These are phyloP conservation scores for Aschersonia sp. DNA, from an alignment of 2,329 filamentous ascomycete genomes.

Conservation along the genomic window DNA sequence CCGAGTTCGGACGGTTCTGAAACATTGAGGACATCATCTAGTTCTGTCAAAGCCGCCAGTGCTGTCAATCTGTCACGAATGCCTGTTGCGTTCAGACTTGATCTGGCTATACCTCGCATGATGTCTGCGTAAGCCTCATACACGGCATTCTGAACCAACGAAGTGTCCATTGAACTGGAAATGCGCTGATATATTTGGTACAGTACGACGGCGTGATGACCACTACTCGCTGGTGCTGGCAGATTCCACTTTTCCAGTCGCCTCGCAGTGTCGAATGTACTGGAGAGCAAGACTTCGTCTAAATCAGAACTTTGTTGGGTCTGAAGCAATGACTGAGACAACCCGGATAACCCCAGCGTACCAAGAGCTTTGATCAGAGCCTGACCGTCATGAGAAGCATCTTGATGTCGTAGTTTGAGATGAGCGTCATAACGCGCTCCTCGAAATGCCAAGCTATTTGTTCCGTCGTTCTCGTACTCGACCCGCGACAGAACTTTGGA, in stretches of 20 bases:
- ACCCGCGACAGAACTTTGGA: constrained; percentile 66
- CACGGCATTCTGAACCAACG: constrained; percentile 39
- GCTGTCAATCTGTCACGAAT: constrained; percentile 43
- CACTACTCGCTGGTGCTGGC: constrained; percentile 49
- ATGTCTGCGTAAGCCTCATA: constrained; percentile 48
- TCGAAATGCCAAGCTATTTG: constrained; percentile 78
- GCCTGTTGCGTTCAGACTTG: constrained; percentile 32
- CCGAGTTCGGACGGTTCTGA: constrained; percentile 45
- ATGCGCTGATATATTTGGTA: constrained; percentile 75
- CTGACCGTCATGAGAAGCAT: constrained; percentile 45
- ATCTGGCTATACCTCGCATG: constrained; percentile 40
- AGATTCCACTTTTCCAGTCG: constrained; percentile 88
- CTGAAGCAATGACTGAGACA: constrained; percentile 68
- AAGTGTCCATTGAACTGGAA: constrained; percentile 46
- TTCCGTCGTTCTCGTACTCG: constrained; percentile 78
- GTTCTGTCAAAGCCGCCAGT: constrained; percentile 63
- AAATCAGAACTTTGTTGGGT: constrained; percentile 46
- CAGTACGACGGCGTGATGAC: constrained; percentile 51
- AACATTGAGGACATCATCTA: constrained; percentile 61
- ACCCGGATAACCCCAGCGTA: constrained; percentile 67
- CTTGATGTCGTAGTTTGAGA: constrained; percentile 45
- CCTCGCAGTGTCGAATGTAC: constrained; percentile 65
- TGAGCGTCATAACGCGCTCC: constrained; percentile 85
- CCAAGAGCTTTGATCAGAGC: constrained; percentile 67
- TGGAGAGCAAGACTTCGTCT: constrained; percentile 47